Evolutionary conservation across 1,284 basidiomycete genomes (phyloP).

Genomic region (Rhizoctonia solani): DNA sequence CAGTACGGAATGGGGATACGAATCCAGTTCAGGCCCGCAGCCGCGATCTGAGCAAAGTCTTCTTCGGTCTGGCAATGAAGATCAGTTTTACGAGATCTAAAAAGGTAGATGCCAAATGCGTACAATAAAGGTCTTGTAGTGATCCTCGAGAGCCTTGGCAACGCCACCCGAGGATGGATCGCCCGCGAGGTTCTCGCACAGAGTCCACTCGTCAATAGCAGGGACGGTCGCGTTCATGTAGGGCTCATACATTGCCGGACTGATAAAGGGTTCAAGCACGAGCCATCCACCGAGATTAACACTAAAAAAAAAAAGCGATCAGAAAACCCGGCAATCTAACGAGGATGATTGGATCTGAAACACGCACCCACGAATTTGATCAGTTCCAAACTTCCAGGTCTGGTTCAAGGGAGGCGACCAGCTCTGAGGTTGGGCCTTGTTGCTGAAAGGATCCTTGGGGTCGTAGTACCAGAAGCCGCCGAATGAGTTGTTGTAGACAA

Average conservation of each 20-base stretch:
- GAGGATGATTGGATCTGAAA: too few species aligned
- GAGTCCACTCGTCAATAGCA: constrained; percentile 56
- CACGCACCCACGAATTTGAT: constrained; percentile 69
- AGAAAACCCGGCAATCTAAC: background rate
- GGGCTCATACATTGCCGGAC: constrained; percentile 53
- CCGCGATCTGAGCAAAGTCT: too few species aligned
- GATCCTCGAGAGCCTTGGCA: constrained; percentile 49
- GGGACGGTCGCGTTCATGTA: constrained; percentile 35
- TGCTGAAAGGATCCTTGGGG: constrained; percentile 72
- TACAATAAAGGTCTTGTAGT: constrained; percentile 56
- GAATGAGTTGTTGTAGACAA: constrained; percentile 52
- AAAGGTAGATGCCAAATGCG: constrained; percentile 4
- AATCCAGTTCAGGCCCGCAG: constrained; percentile 56
- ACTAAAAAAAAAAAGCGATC: constrained; percentile 23
- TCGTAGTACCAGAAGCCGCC: constrained; percentile 57
- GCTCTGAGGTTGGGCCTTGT: constrained; percentile 66
- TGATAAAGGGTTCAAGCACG: constrained; percentile 58
- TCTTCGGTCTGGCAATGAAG: too few species aligned
- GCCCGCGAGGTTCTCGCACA: constrained; percentile 49
- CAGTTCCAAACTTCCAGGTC: constrained; percentile 68
- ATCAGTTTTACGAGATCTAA: constrained; percentile 57
- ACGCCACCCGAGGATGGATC: constrained; percentile 42
- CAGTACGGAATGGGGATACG: constrained; percentile 56
- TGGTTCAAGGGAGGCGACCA: constrained; percentile 76
- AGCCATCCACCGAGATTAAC: constrained; percentile 60